Base-by-base conservation (phyloP, 1,139 yeast species). In the Yamadazyma jaroonii region DNA sequence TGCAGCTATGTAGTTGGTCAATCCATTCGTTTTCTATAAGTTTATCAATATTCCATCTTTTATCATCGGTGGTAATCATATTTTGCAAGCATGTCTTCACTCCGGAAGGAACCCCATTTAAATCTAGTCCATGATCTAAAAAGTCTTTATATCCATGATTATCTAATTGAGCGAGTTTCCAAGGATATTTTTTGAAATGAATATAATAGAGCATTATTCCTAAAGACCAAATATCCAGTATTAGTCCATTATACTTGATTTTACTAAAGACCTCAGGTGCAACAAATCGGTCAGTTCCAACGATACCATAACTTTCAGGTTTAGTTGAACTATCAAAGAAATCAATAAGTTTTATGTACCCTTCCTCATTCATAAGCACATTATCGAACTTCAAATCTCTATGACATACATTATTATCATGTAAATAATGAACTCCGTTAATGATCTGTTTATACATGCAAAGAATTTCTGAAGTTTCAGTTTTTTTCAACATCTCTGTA, bases 171-270 rank as follows among this genome's bases (percentile, higher is more conserved):
- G 52, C 49, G 4, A 48, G 42, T 42, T 54, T 54, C 76, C 77
- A 71, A 4, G 74, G 74, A 33, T 52, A 57, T 22, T 37, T 46
- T 17, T 47, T 43, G 17, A 50, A 47, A 3, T 60, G 12, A 41
- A 71, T 45, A 43, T 60, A 66, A 40, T 60, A 64, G 2, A 72
- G 48, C 3, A 74, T 54, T 2, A 74, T 59, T 0, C 75, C 81
- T 28, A 73, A 42, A 0, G 79, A 67, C 82, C 82, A 77, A 9
- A 72, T 50, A 45, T 77, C 81, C 6, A 64, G 61, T 25, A 53
- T 53, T 34, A 49, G 54, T 0, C 78, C 76, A 39, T 66, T 59
- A 47, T 77, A 77, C 10, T 47, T 49, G 9, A 75, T 46, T 10
- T 37, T 39, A 11, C 51, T 41, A 31, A 60, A 61, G 13, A 72